phyloP scores from a whole-genome alignment of 129 eudicot genomes.

The Oenanthe sinensis region DNA sequence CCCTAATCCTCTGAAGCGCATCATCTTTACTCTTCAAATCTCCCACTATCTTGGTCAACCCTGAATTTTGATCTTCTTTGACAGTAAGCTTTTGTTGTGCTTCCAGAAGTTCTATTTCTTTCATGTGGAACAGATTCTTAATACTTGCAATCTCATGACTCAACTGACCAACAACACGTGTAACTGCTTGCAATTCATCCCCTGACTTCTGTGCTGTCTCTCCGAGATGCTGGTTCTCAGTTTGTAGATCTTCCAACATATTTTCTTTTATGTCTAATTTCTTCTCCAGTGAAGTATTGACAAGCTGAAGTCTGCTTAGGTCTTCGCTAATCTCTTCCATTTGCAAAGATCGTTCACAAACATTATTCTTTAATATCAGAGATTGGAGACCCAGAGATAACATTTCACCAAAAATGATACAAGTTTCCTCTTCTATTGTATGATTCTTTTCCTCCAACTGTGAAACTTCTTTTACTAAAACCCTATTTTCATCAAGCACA shows the following conservation, averaged over 20 bases:
- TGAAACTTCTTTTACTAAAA: conserved; percentile 24
- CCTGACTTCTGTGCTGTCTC: conserved; percentile 43
- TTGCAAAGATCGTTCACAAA: conserved; percentile 41
- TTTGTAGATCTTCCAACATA: conserved; percentile 37
- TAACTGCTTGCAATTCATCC: conserved; percentile 36
- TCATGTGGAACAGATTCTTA: conserved; percentile 29
- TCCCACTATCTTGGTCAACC: conserved; percentile 28
- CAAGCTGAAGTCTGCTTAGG: conserved; percentile 23
- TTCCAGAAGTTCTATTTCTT: conserved; percentile 45
- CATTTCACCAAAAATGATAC: conserved; percentile 28
- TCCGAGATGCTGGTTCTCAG: conserved; percentile 39
- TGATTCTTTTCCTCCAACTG: conserved; percentile 20
- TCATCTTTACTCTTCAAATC: conserved; percentile 30
- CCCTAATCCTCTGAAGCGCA: conserved; percentile 25
- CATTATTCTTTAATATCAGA: conserved; percentile 30
- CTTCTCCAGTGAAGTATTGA: conserved; percentile 25
- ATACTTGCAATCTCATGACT: conserved; percentile 31
- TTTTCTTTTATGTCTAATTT: conserved; percentile 29
- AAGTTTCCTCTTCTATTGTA: conserved; percentile 43
- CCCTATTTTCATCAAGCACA: conserved; percentile 41
- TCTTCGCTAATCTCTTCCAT: conserved; percentile 27
- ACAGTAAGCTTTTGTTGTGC: conserved; percentile 32
- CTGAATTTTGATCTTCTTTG: conserved; percentile 37
- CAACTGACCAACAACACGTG: conserved; percentile 28
- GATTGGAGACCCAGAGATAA: conserved; percentile 38